Evolutionary conservation across 2,329 filamentous ascomycete genomes (phyloP).

Genomic region (Sclerotinia nivalis): DNA sequence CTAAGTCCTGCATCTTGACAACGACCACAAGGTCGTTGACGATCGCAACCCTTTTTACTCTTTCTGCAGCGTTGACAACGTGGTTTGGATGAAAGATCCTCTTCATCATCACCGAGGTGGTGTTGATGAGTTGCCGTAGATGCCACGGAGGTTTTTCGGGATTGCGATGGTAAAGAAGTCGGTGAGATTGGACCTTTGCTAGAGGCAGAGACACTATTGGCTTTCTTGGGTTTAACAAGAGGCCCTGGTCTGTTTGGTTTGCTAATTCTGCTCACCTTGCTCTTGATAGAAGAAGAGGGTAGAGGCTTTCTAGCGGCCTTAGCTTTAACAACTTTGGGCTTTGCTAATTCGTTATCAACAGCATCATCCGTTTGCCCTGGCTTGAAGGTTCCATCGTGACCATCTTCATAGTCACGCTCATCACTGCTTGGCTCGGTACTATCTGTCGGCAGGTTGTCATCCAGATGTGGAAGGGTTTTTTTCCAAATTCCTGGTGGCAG

Average conservation of each 20-base stretch:
- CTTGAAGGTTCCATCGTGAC: conserved; percentile 41
- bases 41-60: conserved; percentile 98
- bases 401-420: conserved; percentile 55
- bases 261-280: conserved; percentile 48
- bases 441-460: conserved; percentile 57
- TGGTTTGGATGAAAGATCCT: conserved; percentile 91
- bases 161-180: conserved; percentile 65
- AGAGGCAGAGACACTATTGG: conserved; percentile 39
- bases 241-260: conserved; percentile 45
- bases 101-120: conserved; percentile 68
- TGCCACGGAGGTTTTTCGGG: conserved; percentile 73
- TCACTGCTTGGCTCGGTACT: conserved; percentile 63
- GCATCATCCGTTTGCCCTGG: conserved; percentile 35
- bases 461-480: conserved; percentile 50
- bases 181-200: conserved; percentile 57
- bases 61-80: conserved; percentile 98
- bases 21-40: conserved; percentile 89
- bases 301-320: conserved; percentile 48
- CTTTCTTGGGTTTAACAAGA: conserved; percentile 53
- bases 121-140: conserved; percentile 66
- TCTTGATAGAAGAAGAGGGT: conserved; percentile 46
- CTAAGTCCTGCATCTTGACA: conserved; percentile 96
- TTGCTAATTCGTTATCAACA: conserved; percentile 32
- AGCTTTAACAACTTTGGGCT: conserved; percentile 46
- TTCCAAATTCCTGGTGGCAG: conserved; percentile 48